Base-by-base conservation (phyloP, 768 basidiomycete genomes). In the Lentinula sp. region DNA sequence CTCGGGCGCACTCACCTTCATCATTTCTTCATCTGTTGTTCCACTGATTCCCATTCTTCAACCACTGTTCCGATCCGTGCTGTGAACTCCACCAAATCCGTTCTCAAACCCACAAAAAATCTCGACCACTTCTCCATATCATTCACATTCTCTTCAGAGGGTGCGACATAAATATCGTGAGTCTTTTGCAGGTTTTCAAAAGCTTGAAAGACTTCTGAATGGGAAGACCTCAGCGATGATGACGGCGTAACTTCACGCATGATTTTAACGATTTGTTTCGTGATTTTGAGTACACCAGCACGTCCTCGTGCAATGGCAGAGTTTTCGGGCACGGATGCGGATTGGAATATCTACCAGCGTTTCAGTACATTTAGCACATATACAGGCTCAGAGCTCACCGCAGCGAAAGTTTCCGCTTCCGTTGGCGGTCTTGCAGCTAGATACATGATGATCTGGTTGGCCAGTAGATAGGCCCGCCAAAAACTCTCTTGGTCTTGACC, bases 381-480 rank as follows among this genome's bases (percentile, higher is more conserved):
- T 33, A n/a, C 18, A 16, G 33, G n/a, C 15, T 39, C 23, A 3
- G 42, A 20, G 12, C n/a, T 35, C 12, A 59, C 58, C 8, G 58
- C 7, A 37, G 43, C 45, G 39, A 59, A 59, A n/a, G 48, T 13
- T 35, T 59, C 45, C 9, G 37, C 58, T 3, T 59, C 58, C 16
- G 13, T 18, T 32, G 43, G 33, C 13, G 58, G 48, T 50, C 58
- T 35, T 33, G 58, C 58, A 8, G 58, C 58, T 32, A 59, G 43
- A 50, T 59, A 59, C 46, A 59, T 36, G 18, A 59, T 50, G 33
- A 59, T 59, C n/a, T 59, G 58, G n/a, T 50, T 59, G 10, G 58
- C 45, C 12, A 59, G 35, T 18, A 59, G 33, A 39, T 59, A 49
- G 10, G 48, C 58, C 8, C 58, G 23, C 58, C 58, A 59, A 18